phyloP scores from a whole-genome alignment of 352 stramenopile species.

The Albugo candida region DNA sequence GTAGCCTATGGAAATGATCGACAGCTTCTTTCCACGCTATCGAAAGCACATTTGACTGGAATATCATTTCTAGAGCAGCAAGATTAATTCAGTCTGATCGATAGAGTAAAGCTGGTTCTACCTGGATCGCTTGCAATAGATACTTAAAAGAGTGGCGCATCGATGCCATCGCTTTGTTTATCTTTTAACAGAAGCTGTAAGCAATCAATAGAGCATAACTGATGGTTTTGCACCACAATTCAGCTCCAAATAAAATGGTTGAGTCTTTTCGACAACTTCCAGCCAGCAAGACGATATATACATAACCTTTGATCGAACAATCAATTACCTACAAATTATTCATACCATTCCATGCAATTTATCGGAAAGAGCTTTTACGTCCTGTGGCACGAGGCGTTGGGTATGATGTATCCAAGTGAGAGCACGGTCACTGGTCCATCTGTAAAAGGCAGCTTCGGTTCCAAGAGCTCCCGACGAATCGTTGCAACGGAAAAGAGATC shows the following conservation, averaged over 20 bases:
- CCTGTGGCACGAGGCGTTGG: slow-evolving; percentile 48
- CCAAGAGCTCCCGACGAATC: slow-evolving; percentile 28
- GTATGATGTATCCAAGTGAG: slow-evolving; percentile 23
- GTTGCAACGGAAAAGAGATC: slow-evolving; percentile 61
- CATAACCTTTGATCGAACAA: neutral
- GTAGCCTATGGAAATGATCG: slow-evolving; percentile 41
- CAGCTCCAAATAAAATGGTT: slow-evolving; percentile 1
- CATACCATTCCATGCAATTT: no score
- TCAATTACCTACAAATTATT: no score
- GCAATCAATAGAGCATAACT: slow-evolving; percentile 5
- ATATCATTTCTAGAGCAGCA: slow-evolving; percentile 29
- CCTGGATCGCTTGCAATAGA: slow-evolving; percentile 30
- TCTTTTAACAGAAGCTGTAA: slow-evolving; percentile 10
- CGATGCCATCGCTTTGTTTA: slow-evolving; percentile 57
- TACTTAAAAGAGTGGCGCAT: slow-evolving; percentile 59
- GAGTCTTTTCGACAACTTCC: neutral
- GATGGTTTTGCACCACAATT: neutral
- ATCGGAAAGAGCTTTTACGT: slow-evolving; percentile 64
- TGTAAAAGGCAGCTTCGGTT: slow-evolving; percentile 25
- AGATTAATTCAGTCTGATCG: neutral
- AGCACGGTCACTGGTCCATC: slow-evolving; percentile 49
- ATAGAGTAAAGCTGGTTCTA: slow-evolving; percentile 5
- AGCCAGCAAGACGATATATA: neutral
- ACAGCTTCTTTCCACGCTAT: slow-evolving; percentile 75
- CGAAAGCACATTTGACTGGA: slow-evolving; percentile 50